Evolutionary conservation across 768 basidiomycete genomes (phyloP).

Genomic region (Boletus rubescentipes): DNA sequence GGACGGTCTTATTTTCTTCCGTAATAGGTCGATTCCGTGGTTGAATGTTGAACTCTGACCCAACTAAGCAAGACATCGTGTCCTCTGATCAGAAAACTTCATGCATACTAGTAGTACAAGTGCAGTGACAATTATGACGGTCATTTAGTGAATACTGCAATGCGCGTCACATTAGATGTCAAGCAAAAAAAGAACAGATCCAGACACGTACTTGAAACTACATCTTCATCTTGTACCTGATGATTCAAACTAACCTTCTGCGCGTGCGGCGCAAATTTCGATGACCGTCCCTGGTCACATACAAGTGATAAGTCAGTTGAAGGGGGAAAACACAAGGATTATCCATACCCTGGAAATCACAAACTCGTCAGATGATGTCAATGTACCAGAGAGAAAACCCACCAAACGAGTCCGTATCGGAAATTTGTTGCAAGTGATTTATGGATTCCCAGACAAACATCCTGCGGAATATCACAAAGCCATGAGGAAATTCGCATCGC

Average conservation of each 20-base stretch:
- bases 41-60: too few species aligned
- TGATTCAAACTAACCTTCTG: slow-evolving; percentile 90
- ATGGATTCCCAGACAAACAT: slow-evolving; percentile 92
- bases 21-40: too few species aligned
- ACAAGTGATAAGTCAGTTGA: neutral
- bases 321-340: neutral
- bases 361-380: slow-evolving; percentile 2
- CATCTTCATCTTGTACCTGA: slow-evolving; percentile 84
- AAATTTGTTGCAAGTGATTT: slow-evolving; percentile 87
- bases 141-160: slow-evolving; percentile 34
- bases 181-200: neutral
- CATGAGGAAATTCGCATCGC: neutral
- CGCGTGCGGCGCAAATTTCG: slow-evolving; percentile 90
- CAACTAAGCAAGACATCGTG: too few species aligned
- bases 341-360: slow-evolving; percentile 26
- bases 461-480: slow-evolving; percentile 37
- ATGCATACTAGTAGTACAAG: neutral
- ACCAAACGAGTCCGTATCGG: slow-evolving; percentile 94
- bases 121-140: neutral
- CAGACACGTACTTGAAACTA: slow-evolving; percentile 73
- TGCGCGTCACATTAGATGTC: neutral
- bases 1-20: neutral
- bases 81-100: neutral
- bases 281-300: slow-evolving; percentile 74
- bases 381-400: slow-evolving; percentile 25